Evolutionary conservation across 768 basidiomycete genomes (phyloP).

Genomic region (Suillus lakei): DNA sequence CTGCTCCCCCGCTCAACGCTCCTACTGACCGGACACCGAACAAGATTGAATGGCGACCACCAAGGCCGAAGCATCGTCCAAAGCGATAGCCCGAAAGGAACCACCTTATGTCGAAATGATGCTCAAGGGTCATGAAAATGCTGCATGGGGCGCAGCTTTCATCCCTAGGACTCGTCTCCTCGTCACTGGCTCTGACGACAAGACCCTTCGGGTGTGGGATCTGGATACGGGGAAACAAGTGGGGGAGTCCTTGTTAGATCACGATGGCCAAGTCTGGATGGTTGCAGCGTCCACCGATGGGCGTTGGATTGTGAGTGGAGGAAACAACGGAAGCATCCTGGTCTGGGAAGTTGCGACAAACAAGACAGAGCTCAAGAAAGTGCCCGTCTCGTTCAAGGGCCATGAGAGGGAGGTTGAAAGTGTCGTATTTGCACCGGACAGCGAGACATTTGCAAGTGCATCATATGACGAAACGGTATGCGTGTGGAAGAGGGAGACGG

Average conservation of each 20-base stretch:
- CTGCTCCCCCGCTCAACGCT: neutral
- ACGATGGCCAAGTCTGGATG: slow-evolving; percentile 28
- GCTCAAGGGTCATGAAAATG: neutral
- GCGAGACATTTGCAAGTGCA: neutral
- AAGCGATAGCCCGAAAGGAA: no score
- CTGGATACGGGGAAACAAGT: slow-evolving; percentile 28
- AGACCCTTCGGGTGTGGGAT: slow-evolving; percentile 14
- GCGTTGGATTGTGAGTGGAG: slow-evolving; percentile 14
- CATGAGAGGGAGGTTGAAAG: accelerated
- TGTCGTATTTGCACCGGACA: neutral
- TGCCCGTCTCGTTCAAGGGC: neutral
- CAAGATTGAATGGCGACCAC: neutral
- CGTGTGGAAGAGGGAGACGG: neutral
- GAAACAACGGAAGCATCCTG: slow-evolving; percentile 11
- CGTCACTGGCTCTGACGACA: neutral
- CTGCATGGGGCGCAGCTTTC: neutral
- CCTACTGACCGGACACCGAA: neutral
- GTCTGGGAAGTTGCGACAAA: neutral
- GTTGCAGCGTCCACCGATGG: slow-evolving; percentile 37
- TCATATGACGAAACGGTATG: neutral
- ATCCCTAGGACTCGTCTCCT: neutral
- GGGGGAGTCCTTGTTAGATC: slow-evolving; percentile 6
- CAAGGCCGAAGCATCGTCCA: no score
- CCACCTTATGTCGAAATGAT: no score
- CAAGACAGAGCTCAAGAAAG: no score